These are phyloP conservation scores for Pseudopediastrum boryanum DNA, from an alignment of 139 green algal genomes.

Conservation along the genomic window DNA sequence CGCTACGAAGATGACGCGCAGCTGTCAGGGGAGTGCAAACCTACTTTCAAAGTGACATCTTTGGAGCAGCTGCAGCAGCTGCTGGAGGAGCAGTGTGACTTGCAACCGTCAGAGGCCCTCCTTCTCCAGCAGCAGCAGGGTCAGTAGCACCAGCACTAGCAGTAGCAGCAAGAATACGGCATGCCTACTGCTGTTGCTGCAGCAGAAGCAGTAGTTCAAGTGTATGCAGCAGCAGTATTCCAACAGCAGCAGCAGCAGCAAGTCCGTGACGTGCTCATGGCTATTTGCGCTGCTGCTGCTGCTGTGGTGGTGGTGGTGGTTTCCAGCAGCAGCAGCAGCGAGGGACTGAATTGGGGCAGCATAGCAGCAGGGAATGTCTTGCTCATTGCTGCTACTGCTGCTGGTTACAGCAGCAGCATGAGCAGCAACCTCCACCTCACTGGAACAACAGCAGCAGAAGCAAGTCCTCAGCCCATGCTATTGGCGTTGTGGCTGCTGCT, in stretches of 20 bases:
- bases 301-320: too few species aligned
- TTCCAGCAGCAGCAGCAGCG: too few species aligned
- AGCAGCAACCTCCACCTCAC: neutral
- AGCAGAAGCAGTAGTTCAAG: too few species aligned
- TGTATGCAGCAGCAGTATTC: too few species aligned
- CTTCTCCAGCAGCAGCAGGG: neutral
- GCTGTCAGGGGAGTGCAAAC: constrained; percentile 60
- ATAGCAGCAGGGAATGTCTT: too few species aligned
- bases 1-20: constrained; percentile 27
- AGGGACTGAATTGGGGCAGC: too few species aligned
- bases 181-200: too few species aligned
- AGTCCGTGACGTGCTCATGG: too few species aligned
- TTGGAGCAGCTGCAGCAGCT: constrained; percentile 55
- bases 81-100: constrained; percentile 41
- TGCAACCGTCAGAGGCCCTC: constrained; percentile 37
- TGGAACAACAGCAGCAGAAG: neutral
- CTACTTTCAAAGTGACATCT: constrained; percentile 56
- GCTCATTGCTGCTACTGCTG: too few species aligned
- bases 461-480: neutral
- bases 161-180: neutral
- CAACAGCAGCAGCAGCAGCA: too few species aligned
- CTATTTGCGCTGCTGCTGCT: too few species aligned
- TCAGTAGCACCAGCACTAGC: neutral
- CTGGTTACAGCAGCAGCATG: too few species aligned
- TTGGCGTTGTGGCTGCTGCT: neutral